Base-by-base conservation (phyloP, 139 green algal genomes). In the Mesotaenium endlicherianum region DNA sequence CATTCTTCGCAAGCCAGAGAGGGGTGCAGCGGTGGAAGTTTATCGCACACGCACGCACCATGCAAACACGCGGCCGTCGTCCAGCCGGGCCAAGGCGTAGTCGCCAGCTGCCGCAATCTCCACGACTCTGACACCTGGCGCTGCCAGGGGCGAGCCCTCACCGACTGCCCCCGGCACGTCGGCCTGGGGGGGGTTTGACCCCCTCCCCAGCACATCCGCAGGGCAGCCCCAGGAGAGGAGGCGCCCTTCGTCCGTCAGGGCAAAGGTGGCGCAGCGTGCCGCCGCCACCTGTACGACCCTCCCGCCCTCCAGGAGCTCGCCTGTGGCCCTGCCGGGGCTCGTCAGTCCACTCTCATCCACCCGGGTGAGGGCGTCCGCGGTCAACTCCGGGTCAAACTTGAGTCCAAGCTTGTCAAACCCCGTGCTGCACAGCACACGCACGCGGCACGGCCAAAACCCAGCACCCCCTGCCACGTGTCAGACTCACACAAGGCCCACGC, bases 251-350 rank as follows among this genome's bases (percentile, higher is more conserved):
- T 6, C 47, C 45, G 70, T 79, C 6, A 79, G 31, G 11, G 70
- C 70, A 8, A 79, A 8, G 5, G 70, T 74, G 5, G 45, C 42
- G 39, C 39, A 34, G 5, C 5, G 20, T 53, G 43, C 20, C 8
- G 70, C 70, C 11, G 70, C 70, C 6, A 79, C 11, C 8, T 53
- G 39, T 8, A 79, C 70, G 6, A 70, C 70, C 5, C 70, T 69
- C 6, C 5, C 5, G 6, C 47, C 11, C 70, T 79, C 8, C 39
- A 79, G 70, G n/a, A n/a, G n/a, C n/a, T n/a, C n/a, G n/a, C n/a
- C n/a, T n/a, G n/a, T n/a, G n/a, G n/a, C n/a, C n/a, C n/a, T n/a
- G 42, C 45, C 70, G 6, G 60, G 60, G 8, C 5, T 6, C 5
- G 60, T 72, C 36, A 38, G 60, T 8, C 6, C 8, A 38, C 5